Percentiles rank a stretch among this genome's conserved stretches.
Evolutionary conservation across 2,329 filamentous ascomycete genomes (phyloP).

Genomic region (Botrytis deweyae): DNA sequence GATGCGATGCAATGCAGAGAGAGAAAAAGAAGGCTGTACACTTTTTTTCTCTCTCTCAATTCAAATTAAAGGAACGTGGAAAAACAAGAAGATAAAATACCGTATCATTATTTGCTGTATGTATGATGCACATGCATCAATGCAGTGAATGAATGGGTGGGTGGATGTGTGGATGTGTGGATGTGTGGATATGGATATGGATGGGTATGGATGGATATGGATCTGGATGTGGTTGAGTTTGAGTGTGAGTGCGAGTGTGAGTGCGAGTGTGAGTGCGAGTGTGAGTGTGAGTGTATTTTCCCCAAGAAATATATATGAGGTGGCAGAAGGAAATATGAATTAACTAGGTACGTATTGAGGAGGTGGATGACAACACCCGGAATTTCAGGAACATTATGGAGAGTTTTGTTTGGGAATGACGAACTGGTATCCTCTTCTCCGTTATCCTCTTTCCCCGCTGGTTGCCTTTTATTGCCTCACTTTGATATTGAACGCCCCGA

Average conservation of each 20-base stretch:
- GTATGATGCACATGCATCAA: constrained; percentile 11
- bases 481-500: background rate
- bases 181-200: background rate
- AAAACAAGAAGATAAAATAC: constrained; percentile 6
- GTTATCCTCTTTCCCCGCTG: background rate
- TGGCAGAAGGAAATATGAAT: background rate
- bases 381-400: constrained; percentile 10
- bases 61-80: background rate
- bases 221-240: background rate
- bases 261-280: background rate
- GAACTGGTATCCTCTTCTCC: background rate
- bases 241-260: background rate
- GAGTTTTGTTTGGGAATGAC: background rate
- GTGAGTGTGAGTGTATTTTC: background rate
- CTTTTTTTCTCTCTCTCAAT: background rate
- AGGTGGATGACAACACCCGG: constrained; percentile 3
- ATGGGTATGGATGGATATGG: background rate
- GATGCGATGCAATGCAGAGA: background rate
- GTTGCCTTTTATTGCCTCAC: constrained; percentile 10
- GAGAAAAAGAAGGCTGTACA: constrained; percentile 5
- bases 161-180: background rate
- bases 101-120: constrained; percentile 2
- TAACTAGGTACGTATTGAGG: background rate
- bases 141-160: background rate
- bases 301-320: constrained; percentile 8